Evolutionary conservation across 2,329 filamentous ascomycete genomes (phyloP).

Genomic region (Penicillium sp.): DNA sequence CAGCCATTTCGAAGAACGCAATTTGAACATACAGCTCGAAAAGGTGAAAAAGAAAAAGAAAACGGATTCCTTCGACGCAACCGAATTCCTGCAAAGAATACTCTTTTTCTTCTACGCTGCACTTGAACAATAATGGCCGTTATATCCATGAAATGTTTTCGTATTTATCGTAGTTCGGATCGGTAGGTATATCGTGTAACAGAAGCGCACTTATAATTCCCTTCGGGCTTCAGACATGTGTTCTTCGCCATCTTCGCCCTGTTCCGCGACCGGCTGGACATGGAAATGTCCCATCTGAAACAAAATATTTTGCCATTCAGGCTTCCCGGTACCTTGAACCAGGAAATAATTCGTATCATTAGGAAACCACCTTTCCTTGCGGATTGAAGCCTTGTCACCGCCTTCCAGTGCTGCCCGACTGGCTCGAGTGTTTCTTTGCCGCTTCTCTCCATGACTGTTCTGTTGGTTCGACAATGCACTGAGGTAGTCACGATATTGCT

Average conservation of each 20-base stretch:
- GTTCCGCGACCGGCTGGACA: conserved; percentile 25
- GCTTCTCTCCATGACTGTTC: conserved; percentile 54
- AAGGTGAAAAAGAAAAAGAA: too few species aligned
- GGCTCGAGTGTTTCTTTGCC: conserved; percentile 72
- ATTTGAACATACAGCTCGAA: too few species aligned
- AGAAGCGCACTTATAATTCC: background rate
- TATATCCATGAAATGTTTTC: background rate
- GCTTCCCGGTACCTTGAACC: conserved; percentile 67
- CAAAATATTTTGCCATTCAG: conserved; percentile 46
- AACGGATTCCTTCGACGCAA: too few species aligned
- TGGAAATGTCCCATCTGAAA: conserved; percentile 38
- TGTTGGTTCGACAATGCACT: conserved; percentile 64
- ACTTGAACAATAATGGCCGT: background rate
- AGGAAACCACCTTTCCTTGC: conserved; percentile 74
- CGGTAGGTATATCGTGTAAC: background rate
- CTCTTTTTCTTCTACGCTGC: background rate
- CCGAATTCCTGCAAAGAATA: too few species aligned
- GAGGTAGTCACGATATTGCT: conserved; percentile 67
- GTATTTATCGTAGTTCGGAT: background rate
- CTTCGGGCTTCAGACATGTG: too few species aligned
- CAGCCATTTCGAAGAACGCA: too few species aligned
- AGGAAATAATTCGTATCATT: conserved; percentile 62
- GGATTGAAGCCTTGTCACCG: conserved; percentile 67
- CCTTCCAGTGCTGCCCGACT: conserved; percentile 79
- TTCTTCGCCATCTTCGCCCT: conserved; percentile 19